A percentile compares a stretch with the other conserved stretches of the same genome.
phyloP scores from a whole-genome alignment of 371 early-diverging fungal genomes.

The Circinella minor region DNA sequence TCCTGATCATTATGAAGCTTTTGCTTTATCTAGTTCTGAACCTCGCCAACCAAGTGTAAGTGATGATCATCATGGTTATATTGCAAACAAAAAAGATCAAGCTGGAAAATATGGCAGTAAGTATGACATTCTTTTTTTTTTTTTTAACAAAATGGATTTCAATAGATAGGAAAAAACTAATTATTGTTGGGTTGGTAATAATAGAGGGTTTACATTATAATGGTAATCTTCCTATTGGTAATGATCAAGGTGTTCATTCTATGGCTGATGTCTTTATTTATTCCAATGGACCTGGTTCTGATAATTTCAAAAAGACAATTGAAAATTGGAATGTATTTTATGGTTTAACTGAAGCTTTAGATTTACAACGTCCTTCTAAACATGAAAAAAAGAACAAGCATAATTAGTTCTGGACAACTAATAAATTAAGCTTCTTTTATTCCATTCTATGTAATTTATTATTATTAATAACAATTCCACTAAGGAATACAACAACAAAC shows the following conservation, averaged over 20 bases:
- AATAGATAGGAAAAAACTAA: not conserved
- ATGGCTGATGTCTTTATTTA: conserved; percentile 67
- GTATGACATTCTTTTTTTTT: not conserved
- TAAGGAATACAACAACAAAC: too few species aligned
- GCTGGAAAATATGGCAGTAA: conserved; percentile 42
- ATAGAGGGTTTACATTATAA: conserved; percentile 42
- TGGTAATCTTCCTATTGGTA: conserved; percentile 42
- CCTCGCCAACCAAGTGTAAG: conserved; percentile 46
- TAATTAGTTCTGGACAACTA: too few species aligned
- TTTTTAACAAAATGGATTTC: too few species aligned
- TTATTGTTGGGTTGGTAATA: not conserved
- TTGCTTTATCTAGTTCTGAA: conserved; percentile 50
- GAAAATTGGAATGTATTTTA: conserved; percentile 69
- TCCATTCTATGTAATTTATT: too few species aligned
- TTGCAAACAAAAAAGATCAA: conserved; percentile 41
- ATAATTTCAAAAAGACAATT: conserved; percentile 57
- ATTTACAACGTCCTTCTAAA: conserved; percentile 24
- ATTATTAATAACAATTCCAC: too few species aligned
- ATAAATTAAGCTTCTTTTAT: too few species aligned
- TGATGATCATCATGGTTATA: conserved; percentile 28
- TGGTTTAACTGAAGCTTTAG: conserved; percentile 52
- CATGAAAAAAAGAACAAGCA: not conserved
- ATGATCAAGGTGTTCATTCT: conserved; percentile 58
- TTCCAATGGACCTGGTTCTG: conserved; percentile 56
- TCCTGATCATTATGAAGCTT: conserved; percentile 65